Percentiles rank a stretch among this genome's conserved stretches.
These are phyloP conservation scores for Phalaenopsis hybrid DNA, from an alignment of 116 monocot species.

Conservation along the genomic window DNA sequence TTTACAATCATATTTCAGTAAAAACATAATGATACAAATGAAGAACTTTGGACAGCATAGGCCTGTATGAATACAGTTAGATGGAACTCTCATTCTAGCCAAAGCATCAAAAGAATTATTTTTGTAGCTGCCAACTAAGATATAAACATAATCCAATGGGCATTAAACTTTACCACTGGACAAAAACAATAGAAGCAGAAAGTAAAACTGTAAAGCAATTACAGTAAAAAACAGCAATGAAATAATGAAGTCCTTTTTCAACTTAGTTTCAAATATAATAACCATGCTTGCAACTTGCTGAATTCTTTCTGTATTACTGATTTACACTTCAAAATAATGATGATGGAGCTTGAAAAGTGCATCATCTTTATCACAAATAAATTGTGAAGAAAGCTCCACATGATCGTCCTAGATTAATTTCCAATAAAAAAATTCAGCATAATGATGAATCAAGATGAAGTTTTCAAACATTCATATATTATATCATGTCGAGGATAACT, in stretches of 20 bases:
- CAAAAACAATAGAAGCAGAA: background rate
- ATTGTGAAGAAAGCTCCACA: background rate
- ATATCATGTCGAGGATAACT: background rate
- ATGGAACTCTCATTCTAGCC: background rate
- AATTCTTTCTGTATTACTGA: background rate
- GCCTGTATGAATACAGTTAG: background rate
- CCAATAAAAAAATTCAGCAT: background rate
- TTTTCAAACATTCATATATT: background rate
- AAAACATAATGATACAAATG: background rate
- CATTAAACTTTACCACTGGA: background rate
- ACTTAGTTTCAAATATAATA: background rate
- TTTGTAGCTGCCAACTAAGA: background rate
- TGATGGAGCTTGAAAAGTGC: background rate
- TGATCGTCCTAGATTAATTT: background rate
- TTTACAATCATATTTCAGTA: background rate
- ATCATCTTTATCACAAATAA: background rate
- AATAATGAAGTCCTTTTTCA: background rate
- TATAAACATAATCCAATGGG: background rate
- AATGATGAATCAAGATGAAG: background rate
- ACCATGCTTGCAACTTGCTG: background rate
- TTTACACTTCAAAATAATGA: background rate
- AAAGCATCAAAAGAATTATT: background rate
- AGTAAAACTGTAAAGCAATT: background rate
- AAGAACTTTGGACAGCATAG: background rate
- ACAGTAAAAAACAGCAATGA: background rate